These are phyloP conservation scores for Magnolia kwangsiensis DNA, from an alignment of 164 flowering plant genomes.

Conservation along the genomic window DNA sequence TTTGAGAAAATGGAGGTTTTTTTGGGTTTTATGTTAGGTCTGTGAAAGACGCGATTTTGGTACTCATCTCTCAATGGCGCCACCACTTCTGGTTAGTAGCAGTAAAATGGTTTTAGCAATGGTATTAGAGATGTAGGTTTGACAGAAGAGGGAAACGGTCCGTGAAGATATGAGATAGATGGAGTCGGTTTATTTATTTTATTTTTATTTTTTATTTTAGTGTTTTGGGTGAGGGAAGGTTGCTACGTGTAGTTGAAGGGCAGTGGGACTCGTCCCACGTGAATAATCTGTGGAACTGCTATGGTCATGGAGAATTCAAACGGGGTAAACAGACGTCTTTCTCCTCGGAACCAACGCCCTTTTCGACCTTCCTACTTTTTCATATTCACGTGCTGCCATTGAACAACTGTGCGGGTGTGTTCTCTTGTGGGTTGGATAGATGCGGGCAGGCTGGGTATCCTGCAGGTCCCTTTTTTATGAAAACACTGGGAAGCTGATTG, in stretches of 20 bases:
- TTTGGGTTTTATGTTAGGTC: neutral
- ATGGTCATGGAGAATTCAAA: constrained; percentile 23
- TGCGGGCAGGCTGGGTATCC: constrained; percentile 21
- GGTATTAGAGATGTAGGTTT: neutral
- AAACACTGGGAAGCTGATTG: constrained; percentile 13
- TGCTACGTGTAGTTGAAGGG: constrained; percentile 20
- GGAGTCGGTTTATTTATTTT: neutral
- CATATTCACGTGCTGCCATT: constrained; percentile 55
- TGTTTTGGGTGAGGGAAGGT: neutral
- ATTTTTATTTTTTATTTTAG: neutral
- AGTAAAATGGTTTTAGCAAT: neutral
- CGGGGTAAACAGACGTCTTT: constrained; percentile 10
- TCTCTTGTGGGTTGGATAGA: constrained; percentile 50
- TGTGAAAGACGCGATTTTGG: neutral
- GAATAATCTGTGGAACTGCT: constrained; percentile 31
- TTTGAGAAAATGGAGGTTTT: neutral
- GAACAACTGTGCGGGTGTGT: constrained; percentile 34
- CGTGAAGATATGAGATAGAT: neutral
- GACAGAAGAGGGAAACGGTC: constrained; percentile 2
- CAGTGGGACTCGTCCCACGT: constrained; percentile 37
- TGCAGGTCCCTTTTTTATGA: constrained; percentile 30
- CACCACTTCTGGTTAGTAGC: neutral
- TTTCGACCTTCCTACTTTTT: constrained; percentile 14
- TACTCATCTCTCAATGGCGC: neutral
- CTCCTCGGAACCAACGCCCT: constrained; percentile 33